These are phyloP conservation scores for Acidiella bohemica DNA, from an alignment of 495 filamentous ascomycete genomes.

Conservation along the genomic window DNA sequence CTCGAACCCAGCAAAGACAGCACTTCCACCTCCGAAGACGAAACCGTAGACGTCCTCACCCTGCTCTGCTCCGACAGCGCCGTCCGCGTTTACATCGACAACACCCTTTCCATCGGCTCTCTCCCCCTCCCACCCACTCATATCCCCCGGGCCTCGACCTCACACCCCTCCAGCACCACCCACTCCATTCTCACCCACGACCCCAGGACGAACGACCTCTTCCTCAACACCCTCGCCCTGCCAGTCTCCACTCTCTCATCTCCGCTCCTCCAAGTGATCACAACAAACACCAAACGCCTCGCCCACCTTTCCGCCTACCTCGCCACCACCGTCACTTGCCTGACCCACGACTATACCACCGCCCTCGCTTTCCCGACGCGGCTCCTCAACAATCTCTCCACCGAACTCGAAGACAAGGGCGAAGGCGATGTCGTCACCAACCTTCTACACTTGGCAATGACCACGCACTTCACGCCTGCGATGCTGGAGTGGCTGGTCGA, in stretches of 20 bases:
- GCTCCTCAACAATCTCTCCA: conserved; percentile 62
- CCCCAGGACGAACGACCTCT: background rate
- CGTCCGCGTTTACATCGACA: conserved; percentile 77
- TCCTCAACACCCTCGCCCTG: conserved; percentile 4
- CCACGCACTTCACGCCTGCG: conserved; percentile 61
- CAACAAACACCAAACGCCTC: conserved; percentile 16
- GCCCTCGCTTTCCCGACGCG: conserved; percentile 52
- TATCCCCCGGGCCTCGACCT: too few species aligned
- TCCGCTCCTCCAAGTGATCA: conserved; percentile 9
- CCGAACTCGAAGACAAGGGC: conserved; percentile 46
- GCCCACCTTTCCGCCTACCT: conserved; percentile 10
- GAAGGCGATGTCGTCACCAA: conserved; percentile 57
- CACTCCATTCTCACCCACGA: too few species aligned
- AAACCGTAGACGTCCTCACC: conserved; percentile 70
- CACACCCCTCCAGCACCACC: too few species aligned
- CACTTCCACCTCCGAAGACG: conserved; percentile 46
- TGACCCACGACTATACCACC: conserved; percentile 13
- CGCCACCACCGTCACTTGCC: conserved; percentile 11
- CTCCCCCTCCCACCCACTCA: too few species aligned
- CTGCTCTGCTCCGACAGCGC: conserved; percentile 63
- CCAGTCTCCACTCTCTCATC: conserved; percentile 9
- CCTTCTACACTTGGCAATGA: conserved; percentile 73
- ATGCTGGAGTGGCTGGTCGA: conserved; percentile 84
- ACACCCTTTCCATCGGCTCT: conserved; percentile 79
- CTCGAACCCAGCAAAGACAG: conserved; percentile 49